Evolutionary conservation across 176 grass and related monocot species (phyloP).

Genomic region (Luzula sylvatica): DNA sequence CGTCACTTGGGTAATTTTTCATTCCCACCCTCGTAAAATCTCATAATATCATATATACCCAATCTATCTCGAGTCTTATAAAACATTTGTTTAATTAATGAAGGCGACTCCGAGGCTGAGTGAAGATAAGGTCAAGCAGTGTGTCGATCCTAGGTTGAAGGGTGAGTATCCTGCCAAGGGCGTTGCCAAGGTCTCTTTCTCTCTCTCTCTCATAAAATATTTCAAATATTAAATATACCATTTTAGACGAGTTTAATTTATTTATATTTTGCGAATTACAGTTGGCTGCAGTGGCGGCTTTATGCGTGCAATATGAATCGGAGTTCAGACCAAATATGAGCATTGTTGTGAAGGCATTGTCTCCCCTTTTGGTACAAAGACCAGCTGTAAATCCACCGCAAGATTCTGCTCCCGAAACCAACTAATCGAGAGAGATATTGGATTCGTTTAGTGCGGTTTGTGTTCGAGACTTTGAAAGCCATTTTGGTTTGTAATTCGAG

Average conservation of each 20-base stretch:
- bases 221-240: background rate
- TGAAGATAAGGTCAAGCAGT: constrained; percentile 82
- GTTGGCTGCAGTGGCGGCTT: constrained; percentile 73
- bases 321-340: constrained; percentile 85
- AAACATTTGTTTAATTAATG: background rate
- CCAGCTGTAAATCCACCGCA: constrained; percentile 17
- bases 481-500: background rate
- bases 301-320: constrained; percentile 88
- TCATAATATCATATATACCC: too few species aligned
- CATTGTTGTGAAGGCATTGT: constrained; percentile 85
- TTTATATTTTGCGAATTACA: constrained; percentile 28
- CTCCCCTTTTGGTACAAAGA: constrained; percentile 50
- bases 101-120: constrained; percentile 73
- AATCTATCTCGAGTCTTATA: background rate
- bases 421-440: background rate
- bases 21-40: background rate
- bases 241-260: background rate
- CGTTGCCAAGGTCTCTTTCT: constrained; percentile 60
- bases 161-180: constrained; percentile 78
- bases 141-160: constrained; percentile 70
- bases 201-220: constrained; percentile 1
- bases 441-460: constrained; percentile 13
- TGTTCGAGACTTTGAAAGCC: constrained; percentile 1
- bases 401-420: background rate
- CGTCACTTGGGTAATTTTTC: constrained; percentile 69